Evolutionary conservation across 225 moss, liverwort and hornwort species (phyloP), one percentile per base, ranked within the genome.

Genomic region (Physcomitrellopsis africana): DNA sequence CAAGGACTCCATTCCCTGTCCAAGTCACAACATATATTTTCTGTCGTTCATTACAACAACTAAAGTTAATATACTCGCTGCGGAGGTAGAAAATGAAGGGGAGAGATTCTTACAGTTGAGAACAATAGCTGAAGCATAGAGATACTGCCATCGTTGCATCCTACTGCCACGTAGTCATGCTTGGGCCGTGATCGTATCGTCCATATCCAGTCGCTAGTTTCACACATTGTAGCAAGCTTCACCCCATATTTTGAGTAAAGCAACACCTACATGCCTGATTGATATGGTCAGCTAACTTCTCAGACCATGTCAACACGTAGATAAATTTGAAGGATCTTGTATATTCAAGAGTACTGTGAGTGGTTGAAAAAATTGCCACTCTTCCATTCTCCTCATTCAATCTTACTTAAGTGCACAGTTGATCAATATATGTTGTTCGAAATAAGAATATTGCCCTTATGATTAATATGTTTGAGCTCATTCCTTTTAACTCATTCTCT

Each of bases 61-160:
- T 15, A 0, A 17, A n/a, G 16, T 53, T n/a, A 18, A 53, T 16
- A n/a, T 5, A n/a, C 53, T 53, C 18, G 4, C 17, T 53, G n/a
- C 16, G 53, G 16, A 1, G 27, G 49, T 26, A 55, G 57, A 54
- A 18, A 53, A 9, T 47, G 12, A 27, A 24, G 37, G 46, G 67
- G 63, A 37, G 22, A 73, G 51, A 68, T 60, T 51, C 81, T 51
- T 90, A 95, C 97, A 82, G 90, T 93, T 72, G 94, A 99, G 83
- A 99, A 99, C 13, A 90, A 67, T 49, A 99, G 86, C 59, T 99
- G 94, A 13, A 94, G 85, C 94, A 99, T 93, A 23, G 93, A 93
- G 66, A 99, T 99, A 77, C 90, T 94, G 65, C 97, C 97, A 63
- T 99, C 93, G 56, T 99, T 95, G 89, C 97, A 99, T 45, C 97